Conservation (phyloP, 441 rosid species). For the Macaranga tanarius region DNA sequence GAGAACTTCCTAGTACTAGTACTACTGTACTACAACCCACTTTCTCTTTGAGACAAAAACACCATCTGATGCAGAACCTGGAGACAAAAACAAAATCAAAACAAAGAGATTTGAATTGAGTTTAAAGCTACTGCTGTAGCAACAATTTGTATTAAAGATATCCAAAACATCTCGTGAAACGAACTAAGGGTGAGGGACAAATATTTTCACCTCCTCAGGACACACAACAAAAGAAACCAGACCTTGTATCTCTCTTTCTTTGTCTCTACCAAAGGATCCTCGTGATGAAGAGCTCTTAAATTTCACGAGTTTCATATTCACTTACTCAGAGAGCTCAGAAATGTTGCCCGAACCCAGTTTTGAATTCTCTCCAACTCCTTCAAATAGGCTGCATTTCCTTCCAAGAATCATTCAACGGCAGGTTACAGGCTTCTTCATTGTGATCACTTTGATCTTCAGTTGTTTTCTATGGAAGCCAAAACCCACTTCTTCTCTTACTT, state of each 20-base stretch:
- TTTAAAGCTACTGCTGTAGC: conserved; percentile 9
- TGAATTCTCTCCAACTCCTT: conserved; percentile 48
- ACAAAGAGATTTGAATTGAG: conserved; percentile 28
- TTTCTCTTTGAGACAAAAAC: neutral
- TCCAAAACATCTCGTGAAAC: conserved; percentile 67
- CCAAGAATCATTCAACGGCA: conserved; percentile 37
- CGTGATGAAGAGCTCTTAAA: conserved; percentile 92
- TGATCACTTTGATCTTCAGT: neutral
- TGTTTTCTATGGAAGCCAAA: conserved; percentile 40
- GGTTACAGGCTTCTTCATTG: conserved; percentile 3
- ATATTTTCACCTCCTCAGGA: conserved; percentile 27
- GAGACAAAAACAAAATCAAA: neutral
- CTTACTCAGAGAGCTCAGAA: conserved; percentile 29
- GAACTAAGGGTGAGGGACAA: neutral
- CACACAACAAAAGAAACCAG: conserved; percentile 7
- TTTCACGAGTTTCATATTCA: conserved; percentile 86
- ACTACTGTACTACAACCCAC: neutral
- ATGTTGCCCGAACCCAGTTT: conserved; percentile 27
- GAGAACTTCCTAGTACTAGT: neutral
- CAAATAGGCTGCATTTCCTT: conserved; percentile 51
- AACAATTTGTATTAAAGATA: conserved; percentile 37
- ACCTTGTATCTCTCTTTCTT: conserved; percentile 21
- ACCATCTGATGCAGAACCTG: neutral
- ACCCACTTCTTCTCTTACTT: conserved; percentile 27
- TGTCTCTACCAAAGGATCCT: conserved; percentile 58